Evolutionary conservation across 2,329 filamentous ascomycete species (phyloP), one percentile per base, ranked within the genome.

Genomic region (Fusarium buxicola): DNA sequence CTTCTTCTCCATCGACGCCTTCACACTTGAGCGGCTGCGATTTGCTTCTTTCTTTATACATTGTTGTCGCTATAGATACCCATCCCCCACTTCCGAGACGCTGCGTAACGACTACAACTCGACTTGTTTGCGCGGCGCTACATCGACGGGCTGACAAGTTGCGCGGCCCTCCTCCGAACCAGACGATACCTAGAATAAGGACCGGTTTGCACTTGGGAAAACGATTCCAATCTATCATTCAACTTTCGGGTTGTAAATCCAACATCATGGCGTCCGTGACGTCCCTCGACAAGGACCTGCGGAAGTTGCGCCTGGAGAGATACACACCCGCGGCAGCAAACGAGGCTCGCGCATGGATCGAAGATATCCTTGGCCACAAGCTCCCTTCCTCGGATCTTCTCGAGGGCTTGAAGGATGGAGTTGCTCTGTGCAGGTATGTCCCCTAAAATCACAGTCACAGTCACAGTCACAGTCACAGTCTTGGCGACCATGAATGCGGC

Each of bases 231-330:
- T 24, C 35, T 24, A 28, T 12, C 16, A 27, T 30, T 24, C 15
- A 28, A 47, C 32, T 45, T 35, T 40, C 13, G 8, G 18, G 21
- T 30, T 30, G 25, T 36, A 13, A 52, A 41, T 25, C 25, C 31
- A 35, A 36, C 64, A 74, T 51, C 63, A 98, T 98, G 94, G 94
- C 94, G 69, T 97, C 94, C 34, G 94, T 98, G 28, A 86, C 92
- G 64, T 97, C 92, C 63, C 83, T 99, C 60, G 95, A 98, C 79
- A 94, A 94, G 78, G 95, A 99, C 82, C 85, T 99, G 87, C 92
- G 92, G 84, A 93, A 89, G 76, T 78, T 98, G 84, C 94, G 95
- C 78, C 84, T 97, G 72, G 92, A 94, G 60, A 92, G 94, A 79
- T 98, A 97, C 79, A 98, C 94, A 2, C 92, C 93, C 18, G 88